A percentile compares a stretch with the other conserved stretches of the same genome.
These are phyloP conservation scores for Lobosporangium transversale DNA, from an alignment of 192 early-diverging fungal genomes.

Conservation along the genomic window DNA sequence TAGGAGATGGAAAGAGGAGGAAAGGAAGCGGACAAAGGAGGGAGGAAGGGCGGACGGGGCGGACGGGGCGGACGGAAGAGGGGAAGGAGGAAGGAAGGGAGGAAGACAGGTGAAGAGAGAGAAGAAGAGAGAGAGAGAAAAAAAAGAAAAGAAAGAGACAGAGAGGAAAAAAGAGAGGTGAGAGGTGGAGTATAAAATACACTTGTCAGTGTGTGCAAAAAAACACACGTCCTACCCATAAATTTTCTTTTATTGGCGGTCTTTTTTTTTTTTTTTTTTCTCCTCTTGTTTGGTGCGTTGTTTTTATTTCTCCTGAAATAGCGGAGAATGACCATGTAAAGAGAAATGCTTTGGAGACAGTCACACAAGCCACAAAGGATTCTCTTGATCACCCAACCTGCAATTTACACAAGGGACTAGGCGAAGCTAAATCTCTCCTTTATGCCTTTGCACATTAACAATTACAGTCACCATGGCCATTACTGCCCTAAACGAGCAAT, in stretches of 20 bases:
- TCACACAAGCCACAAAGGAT: no score
- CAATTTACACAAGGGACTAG: no score
- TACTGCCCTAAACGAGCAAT: conserved; percentile 32
- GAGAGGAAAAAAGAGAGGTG: neutral
- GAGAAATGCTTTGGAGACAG: no score
- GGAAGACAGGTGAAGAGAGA: neutral
- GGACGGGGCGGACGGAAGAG: conserved; percentile 10
- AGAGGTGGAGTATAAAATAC: neutral
- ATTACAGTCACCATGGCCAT: conserved; percentile 18
- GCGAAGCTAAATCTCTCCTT: no score
- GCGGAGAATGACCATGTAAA: no score
- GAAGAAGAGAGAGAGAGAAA: conserved; percentile 16
- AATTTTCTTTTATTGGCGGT: no score
- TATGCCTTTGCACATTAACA: neutral
- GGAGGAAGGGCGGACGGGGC: conserved; percentile 2
- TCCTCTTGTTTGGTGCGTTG: no score
- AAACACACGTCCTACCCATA: no score
- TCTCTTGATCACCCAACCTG: no score
- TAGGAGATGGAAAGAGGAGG: conserved; percentile 9
- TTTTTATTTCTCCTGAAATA: no score
- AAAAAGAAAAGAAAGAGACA: conserved; percentile 5
- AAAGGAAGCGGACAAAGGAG: conserved; percentile 5
- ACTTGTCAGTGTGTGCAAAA: neutral
- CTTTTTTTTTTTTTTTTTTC: no score
- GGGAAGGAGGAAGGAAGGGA: conserved; percentile 8